Evolutionary conservation across 768 basidiomycete species (phyloP).

Genomic region (Phylloporus sp.): DNA sequence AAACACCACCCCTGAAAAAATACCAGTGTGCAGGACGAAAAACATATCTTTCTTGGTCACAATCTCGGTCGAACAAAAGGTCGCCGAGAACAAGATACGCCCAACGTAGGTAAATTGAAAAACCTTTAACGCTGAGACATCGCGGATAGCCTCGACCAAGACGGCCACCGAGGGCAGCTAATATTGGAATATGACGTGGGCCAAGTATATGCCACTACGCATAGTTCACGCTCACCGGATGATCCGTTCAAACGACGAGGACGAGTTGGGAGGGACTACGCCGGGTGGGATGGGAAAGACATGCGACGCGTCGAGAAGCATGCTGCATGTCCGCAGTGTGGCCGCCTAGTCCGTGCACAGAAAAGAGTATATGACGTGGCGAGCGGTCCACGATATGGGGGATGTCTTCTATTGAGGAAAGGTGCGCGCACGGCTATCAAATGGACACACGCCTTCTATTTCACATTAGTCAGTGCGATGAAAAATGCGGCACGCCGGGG

Average conservation of each 20-base stretch:
- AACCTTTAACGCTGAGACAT: slow-evolving; percentile 6
- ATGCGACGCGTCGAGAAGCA: slow-evolving; percentile 1
- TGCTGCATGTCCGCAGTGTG: slow-evolving; percentile 23
- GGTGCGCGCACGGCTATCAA: slow-evolving; percentile 17
- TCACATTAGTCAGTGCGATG: slow-evolving; percentile 18
- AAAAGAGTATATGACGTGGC: slow-evolving; percentile 19
- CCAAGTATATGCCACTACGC: background rate
- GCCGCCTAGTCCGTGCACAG: slow-evolving; percentile 13
- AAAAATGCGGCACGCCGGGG: slow-evolving; percentile 17
- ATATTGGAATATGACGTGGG: slow-evolving; percentile 9
- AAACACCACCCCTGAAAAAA: slow-evolving; percentile 1
- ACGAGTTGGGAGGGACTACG: background rate
- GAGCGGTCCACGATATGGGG: slow-evolving; percentile 15
- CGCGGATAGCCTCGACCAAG: slow-evolving; percentile 6
- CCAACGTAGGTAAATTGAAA: slow-evolving; percentile 4
- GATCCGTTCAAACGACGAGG: background rate
- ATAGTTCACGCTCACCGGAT: background rate
- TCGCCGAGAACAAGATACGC: slow-evolving; percentile 3
- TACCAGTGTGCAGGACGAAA: background rate
- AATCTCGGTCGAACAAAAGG: background rate
- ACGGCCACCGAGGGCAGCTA: slow-evolving; percentile 1
- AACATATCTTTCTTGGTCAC: background rate
- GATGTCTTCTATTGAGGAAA: slow-evolving; percentile 19
- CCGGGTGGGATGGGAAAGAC: slow-evolving; percentile 1
- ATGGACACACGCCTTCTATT: slow-evolving; percentile 22